Percentiles rank a stretch among this genome's conserved stretches.
These are phyloP conservation scores for Botrytis sinoallii DNA, from an alignment of 2,329 filamentous ascomycete species.

Conservation along the genomic window DNA sequence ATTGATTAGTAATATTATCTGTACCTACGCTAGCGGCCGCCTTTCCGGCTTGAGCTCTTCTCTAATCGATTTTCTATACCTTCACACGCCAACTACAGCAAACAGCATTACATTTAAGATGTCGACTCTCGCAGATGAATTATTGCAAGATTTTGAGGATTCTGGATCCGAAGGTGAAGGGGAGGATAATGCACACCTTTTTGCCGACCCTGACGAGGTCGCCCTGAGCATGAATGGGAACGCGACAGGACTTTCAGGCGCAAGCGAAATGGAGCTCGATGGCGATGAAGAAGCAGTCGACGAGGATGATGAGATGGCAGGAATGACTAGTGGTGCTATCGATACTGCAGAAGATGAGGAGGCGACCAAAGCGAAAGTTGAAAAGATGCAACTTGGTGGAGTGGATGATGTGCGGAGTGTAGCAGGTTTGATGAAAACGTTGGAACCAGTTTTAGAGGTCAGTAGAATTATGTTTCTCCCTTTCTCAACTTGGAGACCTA, in stretches of 20 bases:
- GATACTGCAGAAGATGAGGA: conserved; percentile 55
- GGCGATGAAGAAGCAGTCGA: conserved; percentile 58
- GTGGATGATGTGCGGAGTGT: conserved; percentile 79
- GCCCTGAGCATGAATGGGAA: conserved; percentile 38
- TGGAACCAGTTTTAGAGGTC: conserved; percentile 80
- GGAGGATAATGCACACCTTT: conserved; percentile 49
- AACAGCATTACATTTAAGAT: conserved; percentile 46
- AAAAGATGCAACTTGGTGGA: conserved; percentile 73
- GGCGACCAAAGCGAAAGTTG: conserved; percentile 72
- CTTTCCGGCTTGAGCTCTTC: conserved; percentile 2
- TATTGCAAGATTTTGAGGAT: conserved; percentile 88
- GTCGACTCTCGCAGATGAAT: conserved; percentile 89
- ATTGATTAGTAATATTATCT: not conserved
- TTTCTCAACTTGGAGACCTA: conserved; percentile 37
- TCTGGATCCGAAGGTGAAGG: conserved; percentile 74
- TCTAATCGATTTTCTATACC: conserved; percentile 3
- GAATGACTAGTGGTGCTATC: conserved; percentile 40
- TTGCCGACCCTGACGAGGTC: conserved; percentile 44
- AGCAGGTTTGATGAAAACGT: conserved; percentile 73
- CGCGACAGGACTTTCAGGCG: conserved; percentile 34
- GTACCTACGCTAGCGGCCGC: conserved; percentile 26
- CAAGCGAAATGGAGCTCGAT: conserved; percentile 56
- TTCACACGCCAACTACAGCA: conserved; percentile 10
- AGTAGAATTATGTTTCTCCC: conserved; percentile 42
- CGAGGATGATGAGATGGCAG: conserved; percentile 57